Evolutionary conservation across 805 yeast species (phyloP).

Genomic region (Tetrapisispora pingtungensis): DNA sequence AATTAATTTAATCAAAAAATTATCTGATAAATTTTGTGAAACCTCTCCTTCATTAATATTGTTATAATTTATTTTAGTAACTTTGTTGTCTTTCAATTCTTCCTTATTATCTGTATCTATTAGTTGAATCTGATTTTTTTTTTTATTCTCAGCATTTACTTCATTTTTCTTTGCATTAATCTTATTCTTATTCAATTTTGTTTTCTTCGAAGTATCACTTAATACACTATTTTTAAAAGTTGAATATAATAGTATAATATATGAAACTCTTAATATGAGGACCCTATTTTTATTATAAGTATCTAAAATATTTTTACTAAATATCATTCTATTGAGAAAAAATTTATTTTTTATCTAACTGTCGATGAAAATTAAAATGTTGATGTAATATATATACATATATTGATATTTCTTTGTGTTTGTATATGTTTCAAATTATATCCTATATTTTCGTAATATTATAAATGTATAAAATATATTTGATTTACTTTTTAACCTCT

Average conservation of each 20-base stretch:
- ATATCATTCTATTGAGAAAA: not conserved
- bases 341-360: too few relatives aligned
- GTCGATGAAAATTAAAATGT: too few relatives aligned
- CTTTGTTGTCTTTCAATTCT: not conserved
- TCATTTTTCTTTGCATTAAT: not conserved
- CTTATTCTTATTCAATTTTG: conserved; percentile 5
- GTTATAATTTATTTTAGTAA: not conserved
- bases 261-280: conserved; percentile 22
- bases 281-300: conserved; percentile 22
- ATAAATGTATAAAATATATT: too few relatives aligned
- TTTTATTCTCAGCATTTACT: too few relatives aligned
- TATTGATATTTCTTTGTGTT: too few relatives aligned
- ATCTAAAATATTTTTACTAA: not conserved
- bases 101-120: not conserved
- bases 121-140: too few relatives aligned
- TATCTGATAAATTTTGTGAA: not conserved
- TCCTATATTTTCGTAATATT: too few relatives aligned
- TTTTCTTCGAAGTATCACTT: conserved; percentile 5
- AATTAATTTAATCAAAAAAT: conserved; percentile 20
- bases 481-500: too few relatives aligned
- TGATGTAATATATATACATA: too few relatives aligned
- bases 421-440: too few relatives aligned
- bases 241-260: conserved; percentile 18
- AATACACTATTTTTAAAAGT: conserved; percentile 15
- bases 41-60: conserved; percentile 3